Conservation (phyloP, 2,329 filamentous ascomycete genomes). For the Pseudofabraea citricarpa region DNA sequence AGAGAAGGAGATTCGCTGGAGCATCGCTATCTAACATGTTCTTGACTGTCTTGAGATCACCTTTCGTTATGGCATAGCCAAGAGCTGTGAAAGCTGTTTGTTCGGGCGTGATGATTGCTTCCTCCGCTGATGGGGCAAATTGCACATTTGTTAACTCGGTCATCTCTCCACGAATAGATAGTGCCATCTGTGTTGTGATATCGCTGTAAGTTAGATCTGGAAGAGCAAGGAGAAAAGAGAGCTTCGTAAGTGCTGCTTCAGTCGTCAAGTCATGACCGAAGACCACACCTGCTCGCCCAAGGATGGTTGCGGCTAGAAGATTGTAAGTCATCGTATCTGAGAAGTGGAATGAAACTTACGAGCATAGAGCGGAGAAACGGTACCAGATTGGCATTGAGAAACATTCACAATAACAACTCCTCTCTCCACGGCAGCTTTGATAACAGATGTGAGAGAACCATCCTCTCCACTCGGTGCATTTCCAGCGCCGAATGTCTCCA, state of each 20-base stretch:
- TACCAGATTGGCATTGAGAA: conserved; percentile 55
- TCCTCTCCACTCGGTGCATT: conserved; percentile 65
- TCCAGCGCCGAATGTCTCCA: conserved; percentile 70
- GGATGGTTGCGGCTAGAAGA: conserved; percentile 44
- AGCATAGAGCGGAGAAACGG: conserved; percentile 52
- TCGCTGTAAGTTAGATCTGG: conserved; percentile 51
- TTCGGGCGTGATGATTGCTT: conserved; percentile 19
- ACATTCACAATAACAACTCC: conserved; percentile 71
- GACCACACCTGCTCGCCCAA: conserved; percentile 63
- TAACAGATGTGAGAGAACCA: conserved; percentile 51
- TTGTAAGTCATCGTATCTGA: neutral
- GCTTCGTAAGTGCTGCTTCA: conserved; percentile 38
- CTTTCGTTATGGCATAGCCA: conserved; percentile 58
- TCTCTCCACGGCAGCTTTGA: conserved; percentile 57
- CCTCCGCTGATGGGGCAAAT: conserved; percentile 46
- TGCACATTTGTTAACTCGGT: conserved; percentile 47
- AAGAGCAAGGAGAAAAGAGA: conserved; percentile 54
- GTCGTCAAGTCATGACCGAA: conserved; percentile 66
- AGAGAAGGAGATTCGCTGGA: conserved; percentile 27
- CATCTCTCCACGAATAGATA: conserved; percentile 60
- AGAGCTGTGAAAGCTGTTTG: conserved; percentile 54
- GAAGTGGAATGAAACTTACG: neutral
- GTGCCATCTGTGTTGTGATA: conserved; percentile 58
- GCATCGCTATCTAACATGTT: conserved; percentile 24
- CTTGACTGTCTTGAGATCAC: conserved; percentile 41